Conservation (phyloP, 2,329 filamentous ascomycete genomes). For the Mariannaea sp. region DNA sequence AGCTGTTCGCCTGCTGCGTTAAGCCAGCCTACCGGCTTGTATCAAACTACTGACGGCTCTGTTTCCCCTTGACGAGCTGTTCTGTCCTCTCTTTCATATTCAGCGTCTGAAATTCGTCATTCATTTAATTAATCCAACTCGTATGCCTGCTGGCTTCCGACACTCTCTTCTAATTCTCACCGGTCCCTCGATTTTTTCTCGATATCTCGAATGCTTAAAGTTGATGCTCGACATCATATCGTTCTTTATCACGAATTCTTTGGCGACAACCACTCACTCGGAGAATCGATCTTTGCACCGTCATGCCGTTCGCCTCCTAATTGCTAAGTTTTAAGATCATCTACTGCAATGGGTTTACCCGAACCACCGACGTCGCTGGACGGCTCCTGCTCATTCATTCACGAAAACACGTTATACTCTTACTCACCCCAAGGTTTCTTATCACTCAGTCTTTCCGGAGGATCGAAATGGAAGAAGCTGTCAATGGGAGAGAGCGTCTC, state of each 20-base stretch:
- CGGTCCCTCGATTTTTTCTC: conserved; percentile 1
- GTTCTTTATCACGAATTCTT: conserved; percentile 5
- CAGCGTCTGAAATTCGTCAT: conserved; percentile 8
- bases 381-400: conserved; percentile 80
- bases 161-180: conserved; percentile 4
- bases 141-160: conserved; percentile 10
- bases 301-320: conserved; percentile 33
- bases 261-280: conserved; percentile 20
- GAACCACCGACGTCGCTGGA: conserved; percentile 71
- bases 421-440: conserved; percentile 78
- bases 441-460: conserved; percentile 69
- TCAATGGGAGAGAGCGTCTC: conserved; percentile 70
- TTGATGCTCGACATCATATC: conserved; percentile 15
- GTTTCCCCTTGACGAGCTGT: conserved; percentile 28
- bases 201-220: conserved; percentile 12
- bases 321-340: conserved; percentile 17
- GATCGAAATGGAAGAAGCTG: conserved; percentile 73
- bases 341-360: conserved; percentile 69
- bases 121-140: conserved; percentile 11
- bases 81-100: conserved; percentile 23
- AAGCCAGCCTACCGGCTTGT: conserved; percentile 31
- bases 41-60: conserved; percentile 26
- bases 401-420: conserved; percentile 82
- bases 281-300: conserved; percentile 23
- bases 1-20: conserved; percentile 30